Percentiles rank a stretch among this genome's conserved stretches.
phyloP scores from a whole-genome alignment of 2,329 filamentous ascomycete species.

The Hypoxylon sp. region DNA sequence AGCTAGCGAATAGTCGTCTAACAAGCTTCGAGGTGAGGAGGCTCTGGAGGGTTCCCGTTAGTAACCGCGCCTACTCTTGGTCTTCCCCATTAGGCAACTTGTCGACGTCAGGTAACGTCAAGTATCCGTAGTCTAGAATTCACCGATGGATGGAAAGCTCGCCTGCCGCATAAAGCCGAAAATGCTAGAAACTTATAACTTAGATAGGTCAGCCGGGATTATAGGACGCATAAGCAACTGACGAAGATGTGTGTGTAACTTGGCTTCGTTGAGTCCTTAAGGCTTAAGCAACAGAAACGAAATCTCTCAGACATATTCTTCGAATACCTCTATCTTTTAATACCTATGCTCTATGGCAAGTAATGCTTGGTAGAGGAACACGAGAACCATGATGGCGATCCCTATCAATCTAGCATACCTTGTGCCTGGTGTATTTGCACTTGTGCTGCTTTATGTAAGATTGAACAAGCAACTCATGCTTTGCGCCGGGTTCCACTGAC shows the following conservation, averaged over 20 bases:
- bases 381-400: slow-evolving; percentile 7
- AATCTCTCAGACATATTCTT: too few relatives aligned
- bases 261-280: too few relatives aligned
- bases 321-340: not conserved
- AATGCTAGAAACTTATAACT: too few relatives aligned
- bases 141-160: not conserved
- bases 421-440: slow-evolving; percentile 12
- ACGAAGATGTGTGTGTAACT: too few relatives aligned
- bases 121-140: slow-evolving; percentile 13
- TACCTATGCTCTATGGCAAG: not conserved
- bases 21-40: slow-evolving; percentile 8
- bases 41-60: slow-evolving; percentile 17
- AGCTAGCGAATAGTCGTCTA: slow-evolving; percentile 10
- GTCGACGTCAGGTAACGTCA: slow-evolving; percentile 27
- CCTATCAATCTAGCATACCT: slow-evolving; percentile 9
- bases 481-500: not conserved
- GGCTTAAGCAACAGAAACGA: too few relatives aligned
- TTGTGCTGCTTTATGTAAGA: slow-evolving; percentile 30
- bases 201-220: too few relatives aligned
- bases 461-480: not conserved
- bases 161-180: slow-evolving; percentile 34
- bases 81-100: slow-evolving; percentile 30
- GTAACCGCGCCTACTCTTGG: slow-evolving; percentile 22
- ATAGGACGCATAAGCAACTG: too few relatives aligned
- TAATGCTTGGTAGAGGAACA: not conserved